These are phyloP conservation scores for Cercospora canescens DNA, from an alignment of 2,329 filamentous ascomycete species.

Conservation along the genomic window DNA sequence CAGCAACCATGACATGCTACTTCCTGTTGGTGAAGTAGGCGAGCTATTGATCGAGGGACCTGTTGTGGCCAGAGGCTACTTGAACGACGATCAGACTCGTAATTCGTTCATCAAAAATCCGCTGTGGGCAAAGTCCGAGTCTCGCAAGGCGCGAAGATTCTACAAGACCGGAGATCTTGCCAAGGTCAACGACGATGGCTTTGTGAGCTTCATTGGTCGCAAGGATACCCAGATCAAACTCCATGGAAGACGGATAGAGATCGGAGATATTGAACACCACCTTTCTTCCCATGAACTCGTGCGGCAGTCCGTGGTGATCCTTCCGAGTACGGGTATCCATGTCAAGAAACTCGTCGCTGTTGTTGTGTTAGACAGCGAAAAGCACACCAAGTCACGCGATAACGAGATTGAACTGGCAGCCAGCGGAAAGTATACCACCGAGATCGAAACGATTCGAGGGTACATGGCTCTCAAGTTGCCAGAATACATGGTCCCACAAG, in stretches of 20 bases:
- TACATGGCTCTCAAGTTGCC: too few species aligned
- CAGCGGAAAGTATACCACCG: too few species aligned
- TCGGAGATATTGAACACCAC: not conserved
- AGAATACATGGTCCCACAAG: too few species aligned
- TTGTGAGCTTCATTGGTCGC: not conserved
- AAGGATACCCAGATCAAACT: not conserved
- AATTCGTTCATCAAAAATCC: not conserved
- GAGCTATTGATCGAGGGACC: slow-evolving; percentile 1
- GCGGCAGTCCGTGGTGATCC: too few species aligned
- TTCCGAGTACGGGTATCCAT: too few species aligned
- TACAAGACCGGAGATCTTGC: slow-evolving; percentile 1
- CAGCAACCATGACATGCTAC: not conserved
- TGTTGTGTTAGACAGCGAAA: too few species aligned
- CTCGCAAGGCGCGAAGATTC: not conserved
- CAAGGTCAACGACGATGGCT: not conserved
- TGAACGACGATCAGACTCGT: not conserved
- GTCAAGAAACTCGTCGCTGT: too few species aligned
- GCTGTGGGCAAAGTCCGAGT: not conserved
- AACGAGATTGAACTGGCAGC: too few species aligned
- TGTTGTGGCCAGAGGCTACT: not conserved
- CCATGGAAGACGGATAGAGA: not conserved
- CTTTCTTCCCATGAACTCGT: too few species aligned
- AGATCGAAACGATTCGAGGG: too few species aligned
- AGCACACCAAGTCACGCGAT: too few species aligned
- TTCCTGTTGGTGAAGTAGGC: slow-evolving; percentile 37